Percentiles rank a stretch among this genome's conserved stretches.
phyloP scores from a whole-genome alignment of 2,329 filamentous ascomycete species.

The Aspergillus aculeatinus region DNA sequence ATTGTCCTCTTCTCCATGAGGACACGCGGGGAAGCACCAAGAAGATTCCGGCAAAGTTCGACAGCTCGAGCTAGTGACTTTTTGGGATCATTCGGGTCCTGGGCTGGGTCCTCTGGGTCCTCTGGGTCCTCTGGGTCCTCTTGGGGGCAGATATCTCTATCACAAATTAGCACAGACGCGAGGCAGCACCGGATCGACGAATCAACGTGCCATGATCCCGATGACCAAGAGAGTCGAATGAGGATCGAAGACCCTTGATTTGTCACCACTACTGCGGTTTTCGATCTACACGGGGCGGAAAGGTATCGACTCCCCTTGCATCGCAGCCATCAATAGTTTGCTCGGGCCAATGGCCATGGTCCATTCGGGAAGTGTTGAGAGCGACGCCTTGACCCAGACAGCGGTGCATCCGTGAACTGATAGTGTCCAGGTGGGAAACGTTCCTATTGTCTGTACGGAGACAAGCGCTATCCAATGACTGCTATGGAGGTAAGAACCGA shows the following conservation, averaged over 20 bases:
- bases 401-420: constrained; percentile 5
- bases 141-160: constrained; percentile 26
- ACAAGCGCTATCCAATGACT: constrained; percentile 16
- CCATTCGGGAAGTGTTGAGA: constrained; percentile 4
- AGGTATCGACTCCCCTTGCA: constrained; percentile 37
- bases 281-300: constrained; percentile 35
- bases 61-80: constrained; percentile 12
- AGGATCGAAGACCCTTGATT: constrained; percentile 34
- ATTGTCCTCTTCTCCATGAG: constrained; percentile 13
- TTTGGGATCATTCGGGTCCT: neutral
- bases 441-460: constrained; percentile 15
- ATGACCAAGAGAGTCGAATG: constrained; percentile 13
- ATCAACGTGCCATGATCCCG: constrained; percentile 28
- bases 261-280: constrained; percentile 32
- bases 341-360: constrained; percentile 26
- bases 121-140: neutral
- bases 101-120: neutral
- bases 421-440: constrained; percentile 10
- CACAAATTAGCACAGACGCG: constrained; percentile 33
- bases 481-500: constrained; percentile 16
- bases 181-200: constrained; percentile 29
- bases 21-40: constrained; percentile 22
- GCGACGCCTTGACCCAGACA: neutral
- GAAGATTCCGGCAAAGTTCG: constrained; percentile 26
- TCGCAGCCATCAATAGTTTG: constrained; percentile 30